These are phyloP conservation scores for Goffeauzyma gilvescens DNA, from an alignment of 768 basidiomycete species.

Conservation along the genomic window DNA sequence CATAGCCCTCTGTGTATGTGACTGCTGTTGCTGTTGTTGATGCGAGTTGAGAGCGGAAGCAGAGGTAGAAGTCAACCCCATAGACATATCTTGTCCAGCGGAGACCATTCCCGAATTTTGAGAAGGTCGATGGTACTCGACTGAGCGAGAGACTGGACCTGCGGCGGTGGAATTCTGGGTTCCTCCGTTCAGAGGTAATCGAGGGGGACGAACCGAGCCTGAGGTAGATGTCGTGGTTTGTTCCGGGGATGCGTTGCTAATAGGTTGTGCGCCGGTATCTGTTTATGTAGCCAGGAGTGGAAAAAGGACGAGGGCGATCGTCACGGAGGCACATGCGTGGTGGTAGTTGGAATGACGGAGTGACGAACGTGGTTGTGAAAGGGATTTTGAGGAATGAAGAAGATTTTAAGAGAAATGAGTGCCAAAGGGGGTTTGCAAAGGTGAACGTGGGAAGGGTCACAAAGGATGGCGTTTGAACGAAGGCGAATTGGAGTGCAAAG, in stretches of 20 bases:
- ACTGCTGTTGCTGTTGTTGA: too few relatives aligned
- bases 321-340: neutral
- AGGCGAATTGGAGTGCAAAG: too few relatives aligned
- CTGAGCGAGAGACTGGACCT: slow-evolving; percentile 18
- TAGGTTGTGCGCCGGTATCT: slow-evolving; percentile 29
- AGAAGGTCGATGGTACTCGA: slow-evolving; percentile 31
- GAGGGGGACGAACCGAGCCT: neutral
- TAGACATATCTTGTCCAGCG: slow-evolving; percentile 28
- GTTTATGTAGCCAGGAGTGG: neutral
- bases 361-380: neutral
- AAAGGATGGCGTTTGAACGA: too few relatives aligned
- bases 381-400: too few relatives aligned
- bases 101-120: slow-evolving; percentile 26
- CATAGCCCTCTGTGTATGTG: neutral
- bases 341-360: neutral
- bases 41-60: neutral
- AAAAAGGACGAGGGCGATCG: neutral
- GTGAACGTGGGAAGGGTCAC: too few relatives aligned
- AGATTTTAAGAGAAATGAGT: too few relatives aligned
- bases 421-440: too few relatives aligned
- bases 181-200: neutral
- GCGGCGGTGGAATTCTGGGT: slow-evolving; percentile 1
- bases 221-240: too few relatives aligned
- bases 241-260: too few relatives aligned
- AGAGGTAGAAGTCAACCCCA: slow-evolving; percentile 23